Percentiles rank a stretch among this genome's conserved stretches.
Conservation (phyloP, 179 eudicot species). For the Sideroxylon spinosum region DNA sequence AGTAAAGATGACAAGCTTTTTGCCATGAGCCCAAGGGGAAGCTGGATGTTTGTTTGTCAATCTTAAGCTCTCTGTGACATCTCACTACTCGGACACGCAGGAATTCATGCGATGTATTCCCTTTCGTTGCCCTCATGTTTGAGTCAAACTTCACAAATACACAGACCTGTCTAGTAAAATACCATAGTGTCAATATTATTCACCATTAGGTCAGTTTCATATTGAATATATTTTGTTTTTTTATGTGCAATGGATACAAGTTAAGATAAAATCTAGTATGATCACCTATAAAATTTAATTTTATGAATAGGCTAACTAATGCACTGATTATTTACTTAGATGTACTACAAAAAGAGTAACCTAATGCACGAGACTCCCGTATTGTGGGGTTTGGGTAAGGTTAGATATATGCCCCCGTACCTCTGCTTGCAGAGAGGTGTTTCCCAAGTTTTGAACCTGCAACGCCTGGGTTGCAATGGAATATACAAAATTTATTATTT, state of each 20-base stretch:
- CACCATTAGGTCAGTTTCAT: background rate
- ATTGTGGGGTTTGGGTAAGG: too few species aligned
- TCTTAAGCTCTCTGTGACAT: constrained; percentile 74
- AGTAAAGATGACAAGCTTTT: constrained; percentile 62
- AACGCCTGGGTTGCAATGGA: background rate
- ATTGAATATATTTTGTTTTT: background rate
- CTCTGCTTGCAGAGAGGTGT: too few species aligned
- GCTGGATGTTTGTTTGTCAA: constrained; percentile 41
- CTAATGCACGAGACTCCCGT: too few species aligned
- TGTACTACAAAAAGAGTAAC: too few species aligned
- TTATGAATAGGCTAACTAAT: background rate
- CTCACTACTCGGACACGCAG: constrained; percentile 52
- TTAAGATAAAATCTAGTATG: background rate
- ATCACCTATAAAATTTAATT: background rate
- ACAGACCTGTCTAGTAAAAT: constrained; percentile 45
- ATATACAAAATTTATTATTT: background rate
- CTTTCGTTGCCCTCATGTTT: constrained; percentile 24
- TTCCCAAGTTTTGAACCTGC: too few species aligned
- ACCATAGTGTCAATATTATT: constrained; percentile 4
- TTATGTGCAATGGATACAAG: background rate
- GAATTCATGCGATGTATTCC: constrained; percentile 41
- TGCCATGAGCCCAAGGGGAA: constrained; percentile 53
- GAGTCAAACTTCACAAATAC: constrained; percentile 48
- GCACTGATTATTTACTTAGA: background rate
- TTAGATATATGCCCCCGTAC: too few species aligned